These are phyloP conservation scores for Penicillium sumatraense DNA, from an alignment of 2,329 filamentous ascomycete species.

Conservation along the genomic window DNA sequence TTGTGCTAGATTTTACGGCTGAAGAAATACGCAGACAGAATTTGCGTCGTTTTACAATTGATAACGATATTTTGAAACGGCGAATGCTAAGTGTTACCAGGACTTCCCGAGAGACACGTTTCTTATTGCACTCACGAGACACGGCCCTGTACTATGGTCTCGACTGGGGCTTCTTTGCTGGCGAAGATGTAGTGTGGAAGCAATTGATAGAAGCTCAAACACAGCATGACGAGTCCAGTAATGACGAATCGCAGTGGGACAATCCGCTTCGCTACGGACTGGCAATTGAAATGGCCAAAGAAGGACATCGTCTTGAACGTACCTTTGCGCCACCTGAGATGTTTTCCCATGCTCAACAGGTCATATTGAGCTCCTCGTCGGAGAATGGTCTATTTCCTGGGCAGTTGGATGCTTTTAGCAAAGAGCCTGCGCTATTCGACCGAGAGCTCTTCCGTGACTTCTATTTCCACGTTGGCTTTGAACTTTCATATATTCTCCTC, in stretches of 20 bases:
- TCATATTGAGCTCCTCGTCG: constrained; percentile 20
- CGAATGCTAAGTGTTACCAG: constrained; percentile 23
- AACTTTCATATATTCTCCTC: constrained; percentile 20
- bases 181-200: constrained; percentile 8
- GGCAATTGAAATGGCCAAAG: constrained; percentile 17
- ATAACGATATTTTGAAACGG: constrained; percentile 19
- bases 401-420: constrained; percentile 14
- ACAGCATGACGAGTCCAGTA: constrained; percentile 13
- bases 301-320: constrained; percentile 12
- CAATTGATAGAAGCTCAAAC: constrained; percentile 13
- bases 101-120: constrained; percentile 20
- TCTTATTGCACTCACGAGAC: constrained; percentile 21
- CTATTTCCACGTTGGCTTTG: constrained; percentile 23
- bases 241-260: constrained; percentile 21
- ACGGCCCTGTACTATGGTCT: constrained; percentile 21
- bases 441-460: constrained; percentile 20
- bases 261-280: constrained; percentile 20
- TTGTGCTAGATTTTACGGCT: constrained; percentile 13
- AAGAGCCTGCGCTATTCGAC: constrained; percentile 20
- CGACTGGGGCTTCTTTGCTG: constrained; percentile 17
- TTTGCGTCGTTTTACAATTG: constrained; percentile 17
- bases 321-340: constrained; percentile 8
- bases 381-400: constrained; percentile 24
- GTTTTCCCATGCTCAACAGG: constrained; percentile 9
- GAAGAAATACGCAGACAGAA: constrained; percentile 20